These are phyloP conservation scores for Blastocystis hominis DNA, from an alignment of 352 stramenopile species.

Conservation along the genomic window DNA sequence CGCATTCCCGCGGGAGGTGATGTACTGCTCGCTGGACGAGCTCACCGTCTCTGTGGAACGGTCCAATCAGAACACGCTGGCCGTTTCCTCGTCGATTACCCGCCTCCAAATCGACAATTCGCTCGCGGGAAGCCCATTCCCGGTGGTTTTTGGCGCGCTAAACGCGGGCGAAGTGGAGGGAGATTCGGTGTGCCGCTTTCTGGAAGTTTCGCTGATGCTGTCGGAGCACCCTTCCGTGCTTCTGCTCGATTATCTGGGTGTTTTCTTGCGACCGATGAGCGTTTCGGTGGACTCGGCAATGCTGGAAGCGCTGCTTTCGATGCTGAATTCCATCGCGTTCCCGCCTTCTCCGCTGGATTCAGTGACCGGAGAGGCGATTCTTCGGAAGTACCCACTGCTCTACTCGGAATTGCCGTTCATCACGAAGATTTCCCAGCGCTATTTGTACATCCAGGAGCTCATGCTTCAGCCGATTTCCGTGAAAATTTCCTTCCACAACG, in stretches of 20 bases:
- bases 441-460: background rate
- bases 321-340: background rate
- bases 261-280: background rate
- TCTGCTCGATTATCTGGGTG: background rate
- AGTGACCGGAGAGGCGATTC: background rate
- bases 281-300: background rate
- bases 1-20: background rate
- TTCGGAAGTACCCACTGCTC: background rate
- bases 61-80: background rate
- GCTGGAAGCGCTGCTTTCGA: background rate
- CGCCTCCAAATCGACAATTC: constrained; percentile 35
- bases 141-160: background rate
- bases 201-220: background rate
- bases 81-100: background rate
- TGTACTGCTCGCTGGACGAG: background rate
- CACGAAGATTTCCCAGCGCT: background rate
- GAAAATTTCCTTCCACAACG: background rate
- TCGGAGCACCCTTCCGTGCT: background rate
- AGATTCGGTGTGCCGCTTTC: background rate
- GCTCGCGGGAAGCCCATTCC: background rate
- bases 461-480: background rate
- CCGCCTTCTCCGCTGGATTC: background rate
- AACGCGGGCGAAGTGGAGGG: background rate
- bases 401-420: background rate
- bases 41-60: background rate